Evolutionary conservation across 2,329 filamentous ascomycete species (phyloP), one percentile per base, ranked within the genome.

Genomic region (Penicillium janthinellum): DNA sequence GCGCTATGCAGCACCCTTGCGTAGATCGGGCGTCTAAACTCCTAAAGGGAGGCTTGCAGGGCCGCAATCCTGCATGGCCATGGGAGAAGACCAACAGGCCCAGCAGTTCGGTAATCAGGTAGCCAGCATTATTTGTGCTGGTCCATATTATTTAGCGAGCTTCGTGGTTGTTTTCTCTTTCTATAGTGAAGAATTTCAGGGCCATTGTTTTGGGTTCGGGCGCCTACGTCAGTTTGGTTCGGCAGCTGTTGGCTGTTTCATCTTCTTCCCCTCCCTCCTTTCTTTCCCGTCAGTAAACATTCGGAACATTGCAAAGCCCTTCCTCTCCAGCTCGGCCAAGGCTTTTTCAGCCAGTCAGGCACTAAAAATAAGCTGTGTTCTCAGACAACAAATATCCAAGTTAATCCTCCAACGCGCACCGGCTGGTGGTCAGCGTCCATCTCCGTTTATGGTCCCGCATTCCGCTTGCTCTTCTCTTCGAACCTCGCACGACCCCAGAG

Each of bases 401-500:
- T 31, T 12, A 35, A 52, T 55, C 47, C 50, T 57, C 49, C 44
- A 39, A 31, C 38, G 49, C 35, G 45, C 61, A 56, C 63, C 64
- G 59, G 65, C 63, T 69, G 66, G 61, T 69, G 63, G 64, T 67
- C 64, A 63, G 63, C 67, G 63, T 64, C 49, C 62, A 64, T 52
- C 57, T 65, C 59, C 61, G 66, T 70, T 65, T 65, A 75, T 76
- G 74, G 68, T 75, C 72, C 67, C 69, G 63, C 71, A 68, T 64
- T 69, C 67, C 67, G 62, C 64, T 65, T 55, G 63, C 63, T 64
- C 63, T 66, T 62, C 62, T 50, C 63, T 60, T 60, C 63, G 52
- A 67, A 65, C 60, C 56, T 64, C 61, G 57, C 62, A 65, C 64
- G 59, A 67, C 65, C 61, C 62, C 62, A 66, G 61, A 67, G 58